Evolutionary conservation across 805 yeast genomes (phyloP).

Genomic region (Metschnikowia kofuensis): DNA sequence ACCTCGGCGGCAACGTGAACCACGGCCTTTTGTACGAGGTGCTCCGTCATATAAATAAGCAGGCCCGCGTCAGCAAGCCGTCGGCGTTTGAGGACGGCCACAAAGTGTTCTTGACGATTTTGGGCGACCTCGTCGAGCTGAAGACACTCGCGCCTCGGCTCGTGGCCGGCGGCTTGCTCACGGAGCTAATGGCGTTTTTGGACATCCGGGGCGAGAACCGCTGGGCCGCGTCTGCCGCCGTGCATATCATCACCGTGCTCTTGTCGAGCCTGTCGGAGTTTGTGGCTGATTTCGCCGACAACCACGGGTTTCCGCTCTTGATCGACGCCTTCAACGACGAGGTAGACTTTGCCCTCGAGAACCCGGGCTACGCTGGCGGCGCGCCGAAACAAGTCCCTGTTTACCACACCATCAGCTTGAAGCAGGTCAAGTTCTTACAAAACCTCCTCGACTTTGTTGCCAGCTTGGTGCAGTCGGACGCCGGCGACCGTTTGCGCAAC

Average conservation of each 20-base stretch:
- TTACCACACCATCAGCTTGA: conserved; percentile 51
- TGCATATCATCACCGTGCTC: conserved; percentile 52
- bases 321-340: conserved; percentile 62
- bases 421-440: conserved; percentile 50
- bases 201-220: conserved; percentile 48
- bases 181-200: conserved; percentile 61
- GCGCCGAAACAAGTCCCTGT: conserved; percentile 52
- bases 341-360: conserved; percentile 57
- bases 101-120: conserved; percentile 54
- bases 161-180: conserved; percentile 72
- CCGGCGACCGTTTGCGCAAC: conserved; percentile 82
- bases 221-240: conserved; percentile 60
- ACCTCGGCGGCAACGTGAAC: conserved; percentile 80
- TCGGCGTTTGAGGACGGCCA: conserved; percentile 40
- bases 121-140: conserved; percentile 59
- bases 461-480: conserved; percentile 64
- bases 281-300: conserved; percentile 60
- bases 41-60: conserved; percentile 58
- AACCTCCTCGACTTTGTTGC: conserved; percentile 61
- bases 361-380: conserved; percentile 57
- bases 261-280: conserved; percentile 46
- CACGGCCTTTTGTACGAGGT: conserved; percentile 81
- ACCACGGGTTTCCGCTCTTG: conserved; percentile 62
- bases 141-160: conserved; percentile 54
- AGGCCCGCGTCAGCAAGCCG: conserved; percentile 39